Percentiles rank a stretch among this genome's conserved stretches.
These are phyloP conservation scores for Neolentinus lepideus DNA, from an alignment of 1,284 basidiomycete genomes.

Conservation along the genomic window DNA sequence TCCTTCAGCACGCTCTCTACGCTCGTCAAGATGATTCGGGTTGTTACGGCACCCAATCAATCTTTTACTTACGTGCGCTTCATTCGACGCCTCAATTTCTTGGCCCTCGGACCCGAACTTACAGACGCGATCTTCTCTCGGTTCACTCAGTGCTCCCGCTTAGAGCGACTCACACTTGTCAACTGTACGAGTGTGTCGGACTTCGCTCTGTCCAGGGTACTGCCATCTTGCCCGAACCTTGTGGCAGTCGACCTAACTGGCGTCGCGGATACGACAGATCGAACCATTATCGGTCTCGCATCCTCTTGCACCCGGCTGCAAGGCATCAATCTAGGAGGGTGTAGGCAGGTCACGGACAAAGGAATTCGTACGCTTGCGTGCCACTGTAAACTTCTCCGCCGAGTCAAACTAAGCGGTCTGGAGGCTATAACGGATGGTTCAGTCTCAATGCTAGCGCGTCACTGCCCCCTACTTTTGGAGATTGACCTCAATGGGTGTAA, in stretches of 20 bases:
- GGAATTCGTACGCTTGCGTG: constrained; percentile 75
- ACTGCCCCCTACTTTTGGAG: constrained; percentile 87
- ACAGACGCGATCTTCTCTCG: constrained; percentile 74
- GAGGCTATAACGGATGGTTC: constrained; percentile 76
- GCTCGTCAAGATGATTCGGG: constrained; percentile 72
- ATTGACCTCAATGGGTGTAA: constrained; percentile 88
- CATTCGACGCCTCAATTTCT: constrained; percentile 89
- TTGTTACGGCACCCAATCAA: constrained; percentile 52
- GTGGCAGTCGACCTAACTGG: constrained; percentile 88
- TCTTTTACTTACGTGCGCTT: constrained; percentile 88
- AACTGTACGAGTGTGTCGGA: constrained; percentile 75
- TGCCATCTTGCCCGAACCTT: constrained; percentile 69
- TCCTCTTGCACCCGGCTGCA: constrained; percentile 72
- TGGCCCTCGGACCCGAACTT: constrained; percentile 65
- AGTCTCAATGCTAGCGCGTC: constrained; percentile 72
- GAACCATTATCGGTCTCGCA: constrained; percentile 68
- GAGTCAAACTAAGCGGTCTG: constrained; percentile 84
- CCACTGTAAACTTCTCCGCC: constrained; percentile 71
- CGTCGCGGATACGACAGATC: constrained; percentile 64
- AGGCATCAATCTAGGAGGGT: constrained; percentile 88
- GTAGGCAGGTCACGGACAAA: constrained; percentile 74
- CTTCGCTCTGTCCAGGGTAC: constrained; percentile 58
- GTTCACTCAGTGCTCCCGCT: constrained; percentile 71
- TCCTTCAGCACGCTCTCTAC: constrained; percentile 64
- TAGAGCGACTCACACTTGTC: constrained; percentile 90